phyloP scores from a whole-genome alignment of 2,329 filamentous ascomycete genomes.

The Neonectria coccinea region DNA sequence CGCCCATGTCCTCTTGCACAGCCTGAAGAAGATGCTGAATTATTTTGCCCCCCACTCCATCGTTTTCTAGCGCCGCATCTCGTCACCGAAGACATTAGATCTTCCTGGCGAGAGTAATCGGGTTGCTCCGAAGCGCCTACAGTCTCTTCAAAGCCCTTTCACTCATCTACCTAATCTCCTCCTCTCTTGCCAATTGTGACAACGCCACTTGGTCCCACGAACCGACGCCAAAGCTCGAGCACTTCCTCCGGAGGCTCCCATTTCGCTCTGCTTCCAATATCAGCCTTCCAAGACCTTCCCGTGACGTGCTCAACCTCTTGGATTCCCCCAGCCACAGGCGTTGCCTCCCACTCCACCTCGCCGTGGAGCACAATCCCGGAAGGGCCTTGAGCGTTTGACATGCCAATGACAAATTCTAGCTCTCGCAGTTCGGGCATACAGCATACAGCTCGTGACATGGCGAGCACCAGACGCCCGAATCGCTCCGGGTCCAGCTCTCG shows the following conservation, averaged over 20 bases:
- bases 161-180: background rate
- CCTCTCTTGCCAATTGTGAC: background rate
- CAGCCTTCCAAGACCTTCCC: background rate
- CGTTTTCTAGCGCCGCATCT: no score
- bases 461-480: background rate
- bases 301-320: background rate
- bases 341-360: background rate
- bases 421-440: slow-evolving; percentile 12
- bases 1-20: no score
- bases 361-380: slow-evolving; percentile 11
- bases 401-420: slow-evolving; percentile 17
- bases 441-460: slow-evolving; percentile 12
- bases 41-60: no score
- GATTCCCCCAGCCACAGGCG: background rate
- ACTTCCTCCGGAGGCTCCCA: slow-evolving; percentile 2
- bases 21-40: no score
- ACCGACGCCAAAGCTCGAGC: background rate
- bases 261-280: background rate
- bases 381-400: slow-evolving; percentile 7
- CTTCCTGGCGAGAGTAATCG: background rate
- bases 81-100: background rate
- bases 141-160: background rate
- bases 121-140: background rate
- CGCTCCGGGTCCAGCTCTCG: background rate
- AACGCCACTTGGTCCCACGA: background rate